Evolutionary conservation across 1,284 basidiomycete genomes (phyloP).

Genomic region (Psilocybe mexicana): DNA sequence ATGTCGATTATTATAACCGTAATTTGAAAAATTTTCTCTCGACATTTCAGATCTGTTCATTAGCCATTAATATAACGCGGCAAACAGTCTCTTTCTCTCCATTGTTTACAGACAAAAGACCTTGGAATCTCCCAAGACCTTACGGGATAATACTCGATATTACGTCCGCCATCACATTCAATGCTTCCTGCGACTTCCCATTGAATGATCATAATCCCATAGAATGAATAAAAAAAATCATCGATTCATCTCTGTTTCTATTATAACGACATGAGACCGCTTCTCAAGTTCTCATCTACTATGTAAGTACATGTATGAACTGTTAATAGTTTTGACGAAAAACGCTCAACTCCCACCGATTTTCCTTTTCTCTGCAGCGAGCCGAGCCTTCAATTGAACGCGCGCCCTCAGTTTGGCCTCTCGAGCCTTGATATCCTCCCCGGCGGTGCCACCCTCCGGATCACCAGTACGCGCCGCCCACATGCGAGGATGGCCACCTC

Average conservation of each 20-base stretch:
- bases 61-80: background rate
- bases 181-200: background rate
- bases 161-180: slow-evolving; percentile 6
- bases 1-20: slow-evolving; percentile 16
- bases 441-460: slow-evolving; percentile 17
- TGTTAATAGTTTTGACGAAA: slow-evolving; percentile 9
- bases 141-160: slow-evolving; percentile 1
- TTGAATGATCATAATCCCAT: background rate
- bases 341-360: slow-evolving; percentile 14
- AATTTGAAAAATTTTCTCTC: slow-evolving; percentile 7
- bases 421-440: slow-evolving; percentile 26
- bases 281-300: slow-evolving; percentile 3
- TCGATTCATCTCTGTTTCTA: background rate
- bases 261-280: slow-evolving; percentile 2
- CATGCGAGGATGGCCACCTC: slow-evolving; percentile 12
- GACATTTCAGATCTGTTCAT: background rate
- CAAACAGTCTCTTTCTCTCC: background rate
- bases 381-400: slow-evolving; percentile 48
- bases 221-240: background rate
- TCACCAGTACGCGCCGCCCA: slow-evolving; percentile 14
- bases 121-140: slow-evolving; percentile 7
- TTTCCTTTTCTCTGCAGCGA: slow-evolving; percentile 47
- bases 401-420: slow-evolving; percentile 50
- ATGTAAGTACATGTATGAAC: background rate
- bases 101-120: slow-evolving; percentile 3